These are phyloP conservation scores for Lotmaria passim DNA, from an alignment of 208 protist genomes.

Conservation along the genomic window DNA sequence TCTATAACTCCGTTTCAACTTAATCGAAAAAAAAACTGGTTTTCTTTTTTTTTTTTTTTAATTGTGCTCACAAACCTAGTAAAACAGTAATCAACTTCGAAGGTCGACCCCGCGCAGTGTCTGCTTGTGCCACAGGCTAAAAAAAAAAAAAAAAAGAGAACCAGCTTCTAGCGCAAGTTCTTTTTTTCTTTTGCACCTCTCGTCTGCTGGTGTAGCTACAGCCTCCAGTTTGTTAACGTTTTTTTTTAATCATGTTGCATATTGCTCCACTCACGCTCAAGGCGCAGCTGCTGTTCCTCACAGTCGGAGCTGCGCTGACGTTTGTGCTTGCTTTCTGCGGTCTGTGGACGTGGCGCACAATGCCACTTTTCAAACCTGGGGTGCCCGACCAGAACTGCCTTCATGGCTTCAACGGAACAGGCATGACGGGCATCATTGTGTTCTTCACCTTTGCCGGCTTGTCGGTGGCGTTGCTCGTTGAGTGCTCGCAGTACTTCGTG, in stretches of 20 bases:
- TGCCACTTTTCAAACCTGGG: background rate
- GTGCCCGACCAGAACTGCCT: background rate
- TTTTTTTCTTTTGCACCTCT: slow-evolving; percentile 11
- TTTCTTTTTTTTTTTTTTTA: slow-evolving; percentile 13
- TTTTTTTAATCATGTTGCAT: slow-evolving; percentile 8
- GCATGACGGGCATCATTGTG: slow-evolving; percentile 4
- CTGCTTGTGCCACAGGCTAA: too few relatives aligned
- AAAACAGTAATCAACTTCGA: too few relatives aligned
- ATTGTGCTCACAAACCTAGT: too few relatives aligned
- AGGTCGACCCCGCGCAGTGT: too few relatives aligned
- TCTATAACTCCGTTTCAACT: too few relatives aligned
- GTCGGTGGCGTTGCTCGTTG: slow-evolving; percentile 16
- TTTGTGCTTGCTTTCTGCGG: slow-evolving; percentile 2
- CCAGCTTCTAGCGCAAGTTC: too few relatives aligned
- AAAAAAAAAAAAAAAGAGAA: too few relatives aligned
- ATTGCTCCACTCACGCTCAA: slow-evolving; percentile 23
- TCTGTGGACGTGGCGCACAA: slow-evolving; percentile 5
- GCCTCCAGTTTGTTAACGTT: too few relatives aligned
- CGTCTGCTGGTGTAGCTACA: too few relatives aligned
- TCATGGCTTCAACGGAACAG: slow-evolving; percentile 2
- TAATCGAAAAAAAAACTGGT: too few relatives aligned
- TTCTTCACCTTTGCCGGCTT: slow-evolving; percentile 23
- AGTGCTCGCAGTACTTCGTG: slow-evolving; percentile 21
- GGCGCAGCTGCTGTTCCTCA: slow-evolving; percentile 26
- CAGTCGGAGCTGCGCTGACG: background rate